Base-by-base conservation (phyloP, 2,329 filamentous ascomycete genomes). In the Pezicula carpinea region DNA sequence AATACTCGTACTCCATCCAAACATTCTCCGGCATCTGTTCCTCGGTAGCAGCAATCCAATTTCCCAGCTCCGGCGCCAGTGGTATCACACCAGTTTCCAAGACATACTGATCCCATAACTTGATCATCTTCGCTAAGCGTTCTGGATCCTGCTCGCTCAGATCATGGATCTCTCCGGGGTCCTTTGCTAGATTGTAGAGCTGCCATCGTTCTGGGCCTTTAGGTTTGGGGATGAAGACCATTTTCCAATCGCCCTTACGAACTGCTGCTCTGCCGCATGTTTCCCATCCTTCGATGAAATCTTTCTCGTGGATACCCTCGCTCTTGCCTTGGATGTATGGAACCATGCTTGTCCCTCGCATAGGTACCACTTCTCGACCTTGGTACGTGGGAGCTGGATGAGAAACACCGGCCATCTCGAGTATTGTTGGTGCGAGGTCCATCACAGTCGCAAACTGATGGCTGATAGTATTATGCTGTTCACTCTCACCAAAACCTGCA, bases 1-100 rank as follows among this genome's bases (percentile, higher is more conserved):
- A 83, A 53, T 82, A 83, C 62, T 82, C 77, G 60, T 80, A 82
- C 64, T 83, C 79, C 65, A 83, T 82, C 79, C 78, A 82, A 6
- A 74, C 77, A 57, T 82, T 79, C 61, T 83, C 78, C 0, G 75
- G 75, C 79, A 83, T 83, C 68, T 83, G 79, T 49, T 75, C 78
- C 62, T 83, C 79, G 55, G 76, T 80, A 0, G 77, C 79, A 47
- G 76, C 76, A 44, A 83, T 66, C 66, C 75, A 83, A 3, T 73
- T 65, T 0, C 79, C 79, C 36, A 82, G 60, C 51, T 77, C 79
- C 2, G 77, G 79, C 43, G 74, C 75, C 34, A 82, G 63, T 21
- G 78, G 77, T n/a, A 81, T 68, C 1, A 82, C 77, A 2, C 79
- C 79, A 0, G 74, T 79, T 58, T 83, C 79, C 8, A 79, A 62